These are phyloP conservation scores for Umbelopsis sp. DNA, from an alignment of 192 early-diverging fungal genomes.

Conservation along the genomic window DNA sequence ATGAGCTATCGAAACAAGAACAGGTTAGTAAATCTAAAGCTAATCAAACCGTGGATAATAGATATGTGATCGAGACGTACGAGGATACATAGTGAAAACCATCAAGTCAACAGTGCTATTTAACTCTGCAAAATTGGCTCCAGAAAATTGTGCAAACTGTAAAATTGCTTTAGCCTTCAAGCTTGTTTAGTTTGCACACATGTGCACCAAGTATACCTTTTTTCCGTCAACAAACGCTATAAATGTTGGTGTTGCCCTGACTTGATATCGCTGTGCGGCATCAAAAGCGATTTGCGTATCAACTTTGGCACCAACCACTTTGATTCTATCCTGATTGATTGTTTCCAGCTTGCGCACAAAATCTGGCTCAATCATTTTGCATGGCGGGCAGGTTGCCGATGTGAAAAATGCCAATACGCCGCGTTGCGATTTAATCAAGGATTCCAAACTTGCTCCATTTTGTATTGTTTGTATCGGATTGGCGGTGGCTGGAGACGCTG, in stretches of 20 bases:
- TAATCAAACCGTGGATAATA: background rate
- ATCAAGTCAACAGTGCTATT: slow-evolving; percentile 62
- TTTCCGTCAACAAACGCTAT: slow-evolving; percentile 65
- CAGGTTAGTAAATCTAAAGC: background rate
- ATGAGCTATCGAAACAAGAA: slow-evolving; percentile 50
- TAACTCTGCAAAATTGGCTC: slow-evolving; percentile 65
- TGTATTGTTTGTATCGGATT: slow-evolving; percentile 41
- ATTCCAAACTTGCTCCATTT: slow-evolving; percentile 45
- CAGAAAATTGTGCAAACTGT: slow-evolving; percentile 56
- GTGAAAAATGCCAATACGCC: slow-evolving; percentile 74
- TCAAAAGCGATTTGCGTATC: slow-evolving; percentile 60
- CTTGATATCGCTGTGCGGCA: slow-evolving; percentile 53
- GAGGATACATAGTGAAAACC: slow-evolving; percentile 65
- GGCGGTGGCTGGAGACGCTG: slow-evolving; percentile 20
- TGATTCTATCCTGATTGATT: slow-evolving; percentile 49
- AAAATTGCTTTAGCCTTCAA: background rate
- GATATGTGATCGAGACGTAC: slow-evolving; percentile 33
- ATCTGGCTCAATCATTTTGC: slow-evolving; percentile 68
- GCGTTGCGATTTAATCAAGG: slow-evolving; percentile 47
- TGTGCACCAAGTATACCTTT: slow-evolving; percentile 28
- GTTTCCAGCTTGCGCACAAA: slow-evolving; percentile 49
- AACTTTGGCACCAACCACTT: slow-evolving; percentile 64
- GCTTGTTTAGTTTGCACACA: background rate
- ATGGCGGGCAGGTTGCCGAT: slow-evolving; percentile 68
- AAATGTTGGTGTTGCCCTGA: slow-evolving; percentile 75